Evolutionary conservation across 2,329 filamentous ascomycete genomes (phyloP).

Genomic region (Cladorrhinum sp.): DNA sequence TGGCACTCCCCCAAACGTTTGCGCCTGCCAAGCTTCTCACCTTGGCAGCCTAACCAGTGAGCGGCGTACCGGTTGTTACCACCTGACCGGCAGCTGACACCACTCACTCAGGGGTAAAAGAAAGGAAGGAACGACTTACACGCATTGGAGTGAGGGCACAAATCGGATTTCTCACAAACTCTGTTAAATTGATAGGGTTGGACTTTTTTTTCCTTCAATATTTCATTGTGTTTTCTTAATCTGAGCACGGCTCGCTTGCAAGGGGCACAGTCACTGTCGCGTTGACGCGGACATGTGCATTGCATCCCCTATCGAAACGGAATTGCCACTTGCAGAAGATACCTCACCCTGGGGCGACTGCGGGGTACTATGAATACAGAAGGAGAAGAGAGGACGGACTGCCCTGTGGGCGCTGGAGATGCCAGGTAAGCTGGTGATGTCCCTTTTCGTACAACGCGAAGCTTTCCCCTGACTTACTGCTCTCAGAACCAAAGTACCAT

Average conservation of each 20-base stretch:
- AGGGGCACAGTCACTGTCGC: background rate
- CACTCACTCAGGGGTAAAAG: constrained; percentile 2
- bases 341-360: background rate
- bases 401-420: background rate
- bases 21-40: background rate
- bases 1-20: background rate
- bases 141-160: background rate
- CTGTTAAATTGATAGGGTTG: background rate
- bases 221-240: background rate
- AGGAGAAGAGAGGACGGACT: background rate
- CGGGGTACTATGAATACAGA: background rate
- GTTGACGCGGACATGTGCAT: background rate
- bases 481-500: background rate
- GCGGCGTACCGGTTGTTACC: background rate
- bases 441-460: background rate
- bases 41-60: background rate
- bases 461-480: background rate
- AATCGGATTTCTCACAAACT: background rate
- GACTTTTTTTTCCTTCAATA: background rate
- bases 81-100: constrained; percentile 7
- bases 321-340: background rate
- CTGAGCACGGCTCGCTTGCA: background rate
- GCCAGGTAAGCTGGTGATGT: background rate
- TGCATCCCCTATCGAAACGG: background rate
- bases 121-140: constrained; percentile 15